Base-by-base conservation (phyloP, 768 basidiomycete genomes). In the Clavaria fumosa region DNA sequence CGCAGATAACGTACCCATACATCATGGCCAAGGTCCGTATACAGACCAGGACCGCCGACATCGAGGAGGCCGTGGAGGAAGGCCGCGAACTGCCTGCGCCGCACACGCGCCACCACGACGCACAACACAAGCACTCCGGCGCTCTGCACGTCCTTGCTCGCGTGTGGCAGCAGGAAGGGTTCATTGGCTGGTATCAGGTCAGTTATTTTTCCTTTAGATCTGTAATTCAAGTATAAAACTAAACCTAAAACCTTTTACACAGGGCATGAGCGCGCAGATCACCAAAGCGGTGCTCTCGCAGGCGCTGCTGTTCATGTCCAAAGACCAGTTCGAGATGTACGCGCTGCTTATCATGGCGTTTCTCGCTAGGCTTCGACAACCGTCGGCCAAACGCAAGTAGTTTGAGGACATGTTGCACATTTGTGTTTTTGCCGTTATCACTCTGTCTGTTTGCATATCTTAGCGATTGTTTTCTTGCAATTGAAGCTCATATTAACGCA, bases 241-340 rank as follows among this genome's bases (percentile, higher is more conserved):
- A n/a, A 12, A 20, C 20, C 21, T 27, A 26, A 36, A 10, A n/a
- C 7, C 11, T 14, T 20, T 31, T 28, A 2, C 43, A 33, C 56
- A 91, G 80, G 95, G 95, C 7, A 91, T 99, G 83, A 69, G 80
- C 46, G 91, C 95, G 0, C 95, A 99, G 56, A 90, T 97, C 40
- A 69, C 75, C 35, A 99, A 99, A 56, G 95, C 93, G 0, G 91
- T 96, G 9, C 60, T 99, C 10, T 84, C 88, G 5, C 95, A 99
- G 56, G 93, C 90, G 2, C 66, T 99, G 45, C 60, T 97, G 37
- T 99, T 99, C 65, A 81, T 93, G 63, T 85, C 89, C 45, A 99
- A 99, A 59, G 93, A 96, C 50, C 84, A 90, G 51, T 91, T 99
- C 49, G 95, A 99, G 54, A 72, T 72, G 3, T 93, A 81, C 71